Conservation (phyloP, 371 early-diverging fungal genomes). For the Mucor ambiguus region DNA sequence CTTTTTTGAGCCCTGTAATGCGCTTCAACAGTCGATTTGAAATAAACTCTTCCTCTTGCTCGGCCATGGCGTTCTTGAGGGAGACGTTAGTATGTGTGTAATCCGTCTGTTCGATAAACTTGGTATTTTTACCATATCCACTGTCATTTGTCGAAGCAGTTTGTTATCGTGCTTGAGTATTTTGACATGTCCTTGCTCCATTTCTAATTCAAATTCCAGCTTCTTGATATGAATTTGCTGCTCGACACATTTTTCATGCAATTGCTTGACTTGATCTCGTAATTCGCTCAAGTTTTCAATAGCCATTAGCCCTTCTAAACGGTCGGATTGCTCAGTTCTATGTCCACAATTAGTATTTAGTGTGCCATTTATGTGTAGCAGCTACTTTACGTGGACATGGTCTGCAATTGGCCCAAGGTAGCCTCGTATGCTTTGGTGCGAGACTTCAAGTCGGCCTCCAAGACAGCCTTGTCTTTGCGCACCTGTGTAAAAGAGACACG, state of each 20-base stretch:
- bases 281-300: constrained; percentile 40
- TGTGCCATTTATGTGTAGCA: background rate
- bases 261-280: constrained; percentile 38
- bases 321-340: constrained; percentile 18
- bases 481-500: constrained; percentile 24
- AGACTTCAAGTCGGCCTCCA: constrained; percentile 47
- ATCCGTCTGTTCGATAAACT: background rate
- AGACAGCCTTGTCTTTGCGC: constrained; percentile 47
- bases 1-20: constrained; percentile 70
- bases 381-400: constrained; percentile 23
- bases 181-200: constrained; percentile 71
- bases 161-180: constrained; percentile 72
- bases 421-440: constrained; percentile 47
- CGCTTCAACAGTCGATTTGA: constrained; percentile 67
- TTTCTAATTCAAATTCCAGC: constrained; percentile 67
- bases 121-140: constrained; percentile 57
- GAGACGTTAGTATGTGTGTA: background rate
- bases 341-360: background rate
- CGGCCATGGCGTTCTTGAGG: constrained; percentile 60
- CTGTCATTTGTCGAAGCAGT: constrained; percentile 60
- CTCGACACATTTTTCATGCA: constrained; percentile 41
- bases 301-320: constrained; percentile 31
- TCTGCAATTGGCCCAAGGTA: constrained; percentile 37
- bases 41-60: constrained; percentile 75
- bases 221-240: constrained; percentile 59